Conservation (phyloP, 1,284 basidiomycete genomes). For the Neonothopanus nambi region DNA sequence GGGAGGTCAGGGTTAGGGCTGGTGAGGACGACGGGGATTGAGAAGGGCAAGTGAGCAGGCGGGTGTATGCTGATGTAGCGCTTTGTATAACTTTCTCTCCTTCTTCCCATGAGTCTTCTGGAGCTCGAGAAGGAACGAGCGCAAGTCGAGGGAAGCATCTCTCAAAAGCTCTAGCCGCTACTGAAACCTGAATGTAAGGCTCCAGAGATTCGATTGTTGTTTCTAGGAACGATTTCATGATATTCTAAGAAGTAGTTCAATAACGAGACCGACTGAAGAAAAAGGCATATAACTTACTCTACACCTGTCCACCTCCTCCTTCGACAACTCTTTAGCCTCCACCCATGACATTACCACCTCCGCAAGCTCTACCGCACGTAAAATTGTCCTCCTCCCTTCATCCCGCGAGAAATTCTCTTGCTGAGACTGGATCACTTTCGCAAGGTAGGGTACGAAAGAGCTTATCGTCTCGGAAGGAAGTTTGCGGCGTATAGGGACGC, state of each 20-base stretch:
- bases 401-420: neutral
- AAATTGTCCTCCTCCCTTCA: neutral
- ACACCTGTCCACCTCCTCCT: neutral
- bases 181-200: conserved; percentile 3
- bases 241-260: too few species aligned
- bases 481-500: neutral
- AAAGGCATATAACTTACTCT: neutral
- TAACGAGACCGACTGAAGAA: neutral
- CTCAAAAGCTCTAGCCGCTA: conserved; percentile 9
- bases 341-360: neutral
- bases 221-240: conserved; percentile 2
- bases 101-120: neutral
- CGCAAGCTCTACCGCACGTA: neutral
- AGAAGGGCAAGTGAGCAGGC: neutral
- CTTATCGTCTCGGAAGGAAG: conserved; percentile 1
- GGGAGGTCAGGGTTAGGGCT: neutral
- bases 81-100: neutral
- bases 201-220: conserved; percentile 1
- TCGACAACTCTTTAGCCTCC: neutral
- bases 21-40: neutral
- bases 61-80: neutral
- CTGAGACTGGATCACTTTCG: neutral
- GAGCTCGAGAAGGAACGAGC: neutral
- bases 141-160: conserved; percentile 8
- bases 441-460: conserved; percentile 8